Conservation (phyloP, 2,329 filamentous ascomycete species). For the Sclerotinia borealis region DNA sequence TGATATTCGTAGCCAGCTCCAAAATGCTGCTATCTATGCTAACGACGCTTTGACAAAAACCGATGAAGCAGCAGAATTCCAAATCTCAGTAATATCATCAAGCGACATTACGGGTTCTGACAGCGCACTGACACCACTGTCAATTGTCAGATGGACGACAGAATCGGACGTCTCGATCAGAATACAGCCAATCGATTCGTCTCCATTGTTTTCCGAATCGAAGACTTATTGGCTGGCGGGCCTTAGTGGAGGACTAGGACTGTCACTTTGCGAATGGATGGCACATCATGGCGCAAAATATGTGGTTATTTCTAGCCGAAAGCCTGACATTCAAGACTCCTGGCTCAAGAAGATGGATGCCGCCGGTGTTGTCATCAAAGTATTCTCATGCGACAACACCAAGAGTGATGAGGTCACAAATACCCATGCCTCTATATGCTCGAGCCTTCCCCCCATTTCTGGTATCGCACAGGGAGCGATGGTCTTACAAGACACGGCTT, state of each 20-base stretch:
- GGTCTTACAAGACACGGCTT: constrained; percentile 30
- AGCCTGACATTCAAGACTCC: constrained; percentile 28
- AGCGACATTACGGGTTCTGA: not conserved
- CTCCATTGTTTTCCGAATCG: not conserved
- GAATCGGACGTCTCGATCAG: not conserved
- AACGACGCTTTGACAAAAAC: too few species aligned
- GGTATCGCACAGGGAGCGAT: constrained; percentile 42
- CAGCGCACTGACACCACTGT: not conserved
- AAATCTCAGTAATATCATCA: too few species aligned
- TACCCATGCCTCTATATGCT: not conserved
- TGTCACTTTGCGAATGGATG: constrained; percentile 39
- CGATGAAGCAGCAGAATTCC: too few species aligned
- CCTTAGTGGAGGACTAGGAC: constrained; percentile 29
- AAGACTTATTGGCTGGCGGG: constrained; percentile 33
- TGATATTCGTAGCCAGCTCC: not conserved
- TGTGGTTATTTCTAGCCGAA: constrained; percentile 23
- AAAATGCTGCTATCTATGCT: not conserved
- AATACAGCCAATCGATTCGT: not conserved
- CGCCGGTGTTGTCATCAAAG: not conserved
- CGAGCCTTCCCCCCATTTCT: constrained; percentile 28
- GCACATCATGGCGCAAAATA: constrained; percentile 34
- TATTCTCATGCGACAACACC: constrained; percentile 18
- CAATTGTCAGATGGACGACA: not conserved
- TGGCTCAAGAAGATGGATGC: constrained; percentile 26
- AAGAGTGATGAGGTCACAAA: not conserved